phyloP scores from a whole-genome alignment of 768 basidiomycete species.

The Lentinula boryana region DNA sequence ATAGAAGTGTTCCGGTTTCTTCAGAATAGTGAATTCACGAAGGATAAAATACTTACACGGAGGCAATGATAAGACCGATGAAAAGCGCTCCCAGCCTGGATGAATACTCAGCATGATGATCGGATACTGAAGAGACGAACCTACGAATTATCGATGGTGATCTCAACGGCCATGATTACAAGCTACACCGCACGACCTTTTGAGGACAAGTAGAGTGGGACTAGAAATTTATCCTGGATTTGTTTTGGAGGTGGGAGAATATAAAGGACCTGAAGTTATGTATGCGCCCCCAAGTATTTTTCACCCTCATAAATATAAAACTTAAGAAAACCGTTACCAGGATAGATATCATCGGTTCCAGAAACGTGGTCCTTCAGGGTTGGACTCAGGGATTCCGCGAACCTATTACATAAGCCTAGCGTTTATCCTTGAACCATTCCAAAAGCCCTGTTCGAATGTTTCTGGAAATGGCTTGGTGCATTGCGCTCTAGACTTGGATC shows the following conservation, averaged over 20 bases:
- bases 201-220: background rate
- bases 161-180: background rate
- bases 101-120: background rate
- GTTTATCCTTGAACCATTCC: too few relatives aligned
- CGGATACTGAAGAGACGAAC: background rate
- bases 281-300: background rate
- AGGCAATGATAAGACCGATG: conserved; percentile 2
- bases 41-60: background rate
- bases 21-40: background rate
- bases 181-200: background rate
- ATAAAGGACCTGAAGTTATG: too few relatives aligned
- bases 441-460: too few relatives aligned
- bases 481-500: too few relatives aligned
- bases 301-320: background rate
- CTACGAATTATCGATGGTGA: conserved; percentile 1
- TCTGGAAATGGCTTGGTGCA: too few relatives aligned
- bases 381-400: background rate
- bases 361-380: background rate
- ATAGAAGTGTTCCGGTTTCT: background rate
- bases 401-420: too few relatives aligned
- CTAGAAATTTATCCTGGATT: too few relatives aligned
- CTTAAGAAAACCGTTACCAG: background rate
- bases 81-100: conserved; percentile 3
- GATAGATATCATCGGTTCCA: background rate
- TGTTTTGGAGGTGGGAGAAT: too few relatives aligned